Evolutionary conservation across 306 rosid species (phyloP), one percentile per base, ranked within the genome.

Genomic region (Prunus mume): DNA sequence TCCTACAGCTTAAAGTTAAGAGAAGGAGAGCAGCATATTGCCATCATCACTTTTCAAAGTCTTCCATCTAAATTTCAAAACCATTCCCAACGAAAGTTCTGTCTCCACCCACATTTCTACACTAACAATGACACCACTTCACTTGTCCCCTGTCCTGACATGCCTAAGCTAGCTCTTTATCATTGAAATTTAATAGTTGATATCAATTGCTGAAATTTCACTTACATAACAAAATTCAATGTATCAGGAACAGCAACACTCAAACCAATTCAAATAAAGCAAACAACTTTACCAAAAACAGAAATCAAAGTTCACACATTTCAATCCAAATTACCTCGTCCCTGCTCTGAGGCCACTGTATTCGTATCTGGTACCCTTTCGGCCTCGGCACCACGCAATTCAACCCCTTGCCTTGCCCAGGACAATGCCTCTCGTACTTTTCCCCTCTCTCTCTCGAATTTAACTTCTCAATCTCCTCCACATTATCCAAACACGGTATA

Each of bases 321-420:
- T n/a, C 28, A 75, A 74, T 54, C 57, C 17, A 78, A 86, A 80
- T 79, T 83, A 93, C 97, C 97, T 93, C 88, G 72, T 94, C 93
- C 82, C 94, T 85, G 82, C 98, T 94, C 77, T 69, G 58, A 0
- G 98, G 98, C 96, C 98, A 94, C 5, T 80, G 86, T 20, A 94
- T 85, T 20, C 86, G 90, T 13, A 65, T 83, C 79, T 68, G 82
- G 67, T 94, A 94, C 18, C 86, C 90, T 15, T 83, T 71, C 0
- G 97, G 96, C 74, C 64, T 62, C 24, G 96, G 94, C 71, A 94
- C 86, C 78, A 88, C 30, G 83, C 98, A 94, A 75, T 83, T 78
- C 72, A 91, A 80, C 66, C 82, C 85, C 76, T 81, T 83, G 30
- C 63, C 87, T 76, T 76, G 28, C 20, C 69, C 78, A 0, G 96